These are phyloP conservation scores for Fusarium oxysporum DNA, from an alignment of 2,329 filamentous ascomycete genomes.

Conservation along the genomic window DNA sequence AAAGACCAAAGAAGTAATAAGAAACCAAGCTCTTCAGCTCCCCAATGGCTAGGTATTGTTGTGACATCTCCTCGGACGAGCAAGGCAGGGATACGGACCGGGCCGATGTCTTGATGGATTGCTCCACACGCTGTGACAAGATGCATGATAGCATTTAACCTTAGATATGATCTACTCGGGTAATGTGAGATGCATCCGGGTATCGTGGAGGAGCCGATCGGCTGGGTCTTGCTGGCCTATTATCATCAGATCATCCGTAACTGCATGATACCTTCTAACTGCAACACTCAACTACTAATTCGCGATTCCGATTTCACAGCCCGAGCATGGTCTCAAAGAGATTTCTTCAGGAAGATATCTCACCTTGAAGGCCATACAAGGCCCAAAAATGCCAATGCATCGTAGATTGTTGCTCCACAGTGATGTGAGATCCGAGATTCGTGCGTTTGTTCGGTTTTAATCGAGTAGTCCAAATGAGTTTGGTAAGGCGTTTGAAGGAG, in stretches of 20 bases:
- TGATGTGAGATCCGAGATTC: not conserved
- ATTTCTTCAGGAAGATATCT: not conserved
- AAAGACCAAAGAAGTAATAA: no score
- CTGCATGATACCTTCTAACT: not conserved
- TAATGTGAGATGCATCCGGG: slow-evolving; percentile 6
- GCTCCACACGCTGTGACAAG: slow-evolving; percentile 3
- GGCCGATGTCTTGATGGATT: slow-evolving; percentile 1
- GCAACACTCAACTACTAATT: not conserved
- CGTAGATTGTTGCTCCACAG: not conserved
- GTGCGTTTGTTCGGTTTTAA: no score
- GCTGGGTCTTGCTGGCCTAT: not conserved
- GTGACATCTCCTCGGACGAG: not conserved
- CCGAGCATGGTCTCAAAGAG: not conserved
- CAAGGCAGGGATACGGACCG: slow-evolving; percentile 1
- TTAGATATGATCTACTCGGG: slow-evolving; percentile 6
- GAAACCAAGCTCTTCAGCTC: not conserved
- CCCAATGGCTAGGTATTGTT: not conserved
- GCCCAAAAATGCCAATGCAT: not conserved
- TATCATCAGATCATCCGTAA: slow-evolving; percentile 7
- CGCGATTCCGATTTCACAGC: not conserved
- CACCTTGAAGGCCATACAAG: not conserved
- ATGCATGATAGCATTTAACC: not conserved
- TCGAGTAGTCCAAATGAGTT: no score
- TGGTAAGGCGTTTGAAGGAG: not conserved
- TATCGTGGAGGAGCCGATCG: slow-evolving; percentile 1